A percentile compares a stretch with the other conserved stretches of the same genome.
Conservation (phyloP, 768 basidiomycete genomes). For the Suillus paluster region DNA sequence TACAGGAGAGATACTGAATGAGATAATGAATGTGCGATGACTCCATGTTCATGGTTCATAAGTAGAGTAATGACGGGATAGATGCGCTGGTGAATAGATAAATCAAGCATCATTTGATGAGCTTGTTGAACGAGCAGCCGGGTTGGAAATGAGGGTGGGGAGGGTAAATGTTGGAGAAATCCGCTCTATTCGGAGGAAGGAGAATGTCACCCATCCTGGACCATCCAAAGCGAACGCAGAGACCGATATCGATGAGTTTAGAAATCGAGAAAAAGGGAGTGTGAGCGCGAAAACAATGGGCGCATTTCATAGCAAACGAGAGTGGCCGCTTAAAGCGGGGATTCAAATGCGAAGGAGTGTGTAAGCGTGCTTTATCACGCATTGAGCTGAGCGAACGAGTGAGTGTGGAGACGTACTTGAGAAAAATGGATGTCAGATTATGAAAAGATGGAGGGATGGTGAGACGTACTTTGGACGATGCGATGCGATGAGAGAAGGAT, state of each 20-base stretch:
- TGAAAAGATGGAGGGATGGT: background rate
- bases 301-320: constrained; percentile 1
- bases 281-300: no score
- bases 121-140: constrained; percentile 3
- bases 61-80: constrained; percentile 8
- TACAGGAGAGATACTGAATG: constrained; percentile 3
- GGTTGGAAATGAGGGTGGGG: no score
- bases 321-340: background rate
- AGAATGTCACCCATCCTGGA: constrained; percentile 10
- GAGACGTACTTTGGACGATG: constrained; percentile 18
- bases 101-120: constrained; percentile 3
- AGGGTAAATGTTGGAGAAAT: no score
- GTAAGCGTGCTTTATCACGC: constrained; percentile 4
- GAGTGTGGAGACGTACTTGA: constrained; percentile 3
- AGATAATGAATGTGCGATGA: constrained; percentile 6
- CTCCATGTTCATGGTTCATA: background rate
- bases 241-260: background rate
- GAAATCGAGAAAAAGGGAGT: background rate
- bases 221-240: background rate
- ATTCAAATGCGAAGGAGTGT: background rate
- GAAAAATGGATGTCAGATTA: no score
- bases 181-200: background rate
- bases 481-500: background rate
- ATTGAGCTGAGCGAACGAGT: constrained; percentile 12
- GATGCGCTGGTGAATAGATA: constrained; percentile 3